Evolutionary conservation across 768 basidiomycete genomes (phyloP).

Genomic region (Serendipita sp.): DNA sequence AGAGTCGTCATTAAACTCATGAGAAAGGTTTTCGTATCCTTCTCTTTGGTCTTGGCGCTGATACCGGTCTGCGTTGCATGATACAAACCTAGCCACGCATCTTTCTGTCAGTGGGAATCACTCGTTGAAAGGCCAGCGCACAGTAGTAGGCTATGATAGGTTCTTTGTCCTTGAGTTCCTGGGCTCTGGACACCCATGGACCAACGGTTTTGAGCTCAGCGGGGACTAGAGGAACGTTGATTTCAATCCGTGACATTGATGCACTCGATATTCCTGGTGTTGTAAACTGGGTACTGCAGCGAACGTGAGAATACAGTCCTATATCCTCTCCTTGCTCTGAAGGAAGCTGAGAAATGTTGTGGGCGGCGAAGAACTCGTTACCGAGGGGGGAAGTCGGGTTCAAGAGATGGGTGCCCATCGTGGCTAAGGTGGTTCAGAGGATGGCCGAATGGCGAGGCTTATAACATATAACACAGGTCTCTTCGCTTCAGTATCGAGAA

Average conservation of each 20-base stretch:
- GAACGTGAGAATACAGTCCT: neutral
- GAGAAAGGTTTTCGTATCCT: constrained; percentile 52
- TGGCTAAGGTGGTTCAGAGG: too few relatives aligned
- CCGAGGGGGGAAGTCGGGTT: neutral
- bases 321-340: neutral
- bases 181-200: constrained; percentile 78
- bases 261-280: neutral
- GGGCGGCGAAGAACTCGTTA: neutral
- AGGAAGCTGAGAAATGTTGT: neutral
- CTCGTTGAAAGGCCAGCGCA: constrained; percentile 26
- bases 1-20: constrained; percentile 58
- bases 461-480: too few relatives aligned
- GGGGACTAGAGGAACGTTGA: constrained; percentile 11
- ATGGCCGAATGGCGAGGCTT: too few relatives aligned
- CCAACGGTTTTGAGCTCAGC: constrained; percentile 34
- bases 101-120: neutral
- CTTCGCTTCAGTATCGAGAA: too few relatives aligned
- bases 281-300: neutral
- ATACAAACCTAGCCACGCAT: constrained; percentile 51
- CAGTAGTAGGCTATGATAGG: constrained; percentile 93
- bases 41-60: constrained; percentile 40
- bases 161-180: constrained; percentile 69
- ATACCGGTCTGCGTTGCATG: constrained; percentile 85
- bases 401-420: neutral
- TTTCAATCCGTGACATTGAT: neutral